phyloP scores from a whole-genome alignment of 176 grass and related monocot genomes.

The Carex pumila region DNA sequence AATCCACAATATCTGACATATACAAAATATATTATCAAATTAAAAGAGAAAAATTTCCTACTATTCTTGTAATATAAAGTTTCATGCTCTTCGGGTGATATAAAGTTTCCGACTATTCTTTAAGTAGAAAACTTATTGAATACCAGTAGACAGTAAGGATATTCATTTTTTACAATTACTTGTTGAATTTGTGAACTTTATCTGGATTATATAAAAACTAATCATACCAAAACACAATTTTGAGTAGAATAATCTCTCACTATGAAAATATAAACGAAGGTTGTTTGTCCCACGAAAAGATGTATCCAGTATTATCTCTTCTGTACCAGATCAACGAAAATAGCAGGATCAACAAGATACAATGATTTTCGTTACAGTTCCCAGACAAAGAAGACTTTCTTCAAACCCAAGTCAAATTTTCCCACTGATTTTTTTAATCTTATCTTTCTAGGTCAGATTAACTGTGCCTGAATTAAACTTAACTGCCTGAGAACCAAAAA shows the following conservation, averaged over 20 bases:
- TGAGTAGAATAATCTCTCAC: neutral
- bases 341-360: neutral
- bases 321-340: neutral
- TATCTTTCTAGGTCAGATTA: neutral
- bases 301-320: neutral
- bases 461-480: neutral
- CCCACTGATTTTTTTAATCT: neutral
- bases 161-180: conserved; percentile 6
- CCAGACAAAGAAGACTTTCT: neutral
- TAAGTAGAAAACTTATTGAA: neutral
- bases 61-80: neutral
- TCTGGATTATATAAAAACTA: neutral
- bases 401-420: neutral
- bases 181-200: neutral
- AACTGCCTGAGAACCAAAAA: neutral
- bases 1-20: conserved; percentile 37
- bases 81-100: neutral
- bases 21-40: neutral
- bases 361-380: neutral
- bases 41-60: neutral
- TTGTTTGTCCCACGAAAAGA: neutral
- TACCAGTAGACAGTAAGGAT: conserved; percentile 14
- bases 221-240: neutral
- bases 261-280: neutral
- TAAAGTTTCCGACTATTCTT: too few relatives aligned